Conservation (phyloP, 257 asterid genomes). For the Eustoma russellianum region DNA sequence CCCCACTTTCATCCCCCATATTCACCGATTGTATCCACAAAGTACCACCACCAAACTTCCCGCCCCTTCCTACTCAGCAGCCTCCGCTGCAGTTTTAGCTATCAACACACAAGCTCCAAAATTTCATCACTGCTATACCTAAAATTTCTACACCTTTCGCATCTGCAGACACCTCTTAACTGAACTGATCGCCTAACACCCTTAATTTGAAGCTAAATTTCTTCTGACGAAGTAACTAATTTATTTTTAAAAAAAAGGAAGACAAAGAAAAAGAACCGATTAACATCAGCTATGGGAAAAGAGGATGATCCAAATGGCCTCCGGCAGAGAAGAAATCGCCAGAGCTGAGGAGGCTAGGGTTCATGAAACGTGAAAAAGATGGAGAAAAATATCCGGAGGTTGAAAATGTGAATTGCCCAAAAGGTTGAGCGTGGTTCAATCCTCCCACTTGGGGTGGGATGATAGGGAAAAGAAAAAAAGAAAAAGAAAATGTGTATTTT, state of each 20-base stretch:
- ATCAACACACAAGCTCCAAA: constrained; percentile 1
- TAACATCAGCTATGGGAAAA: neutral
- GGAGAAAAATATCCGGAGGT: too few species aligned
- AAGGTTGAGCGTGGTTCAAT: too few species aligned
- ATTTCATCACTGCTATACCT: constrained; percentile 4
- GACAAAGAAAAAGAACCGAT: neutral
- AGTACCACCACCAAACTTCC: constrained; percentile 5
- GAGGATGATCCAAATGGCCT: neutral
- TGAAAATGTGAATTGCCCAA: too few species aligned
- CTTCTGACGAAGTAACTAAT: neutral
- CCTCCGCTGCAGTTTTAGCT: neutral
- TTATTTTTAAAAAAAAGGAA: neutral
- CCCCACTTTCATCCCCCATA: constrained; percentile 39
- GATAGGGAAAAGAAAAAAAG: too few species aligned
- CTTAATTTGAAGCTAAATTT: neutral
- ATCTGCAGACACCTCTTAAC: constrained; percentile 9
- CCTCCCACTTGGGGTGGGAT: too few species aligned
- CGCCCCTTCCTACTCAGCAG: neutral
- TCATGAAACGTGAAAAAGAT: neutral
- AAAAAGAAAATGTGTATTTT: too few species aligned
- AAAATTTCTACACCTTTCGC: constrained; percentile 22
- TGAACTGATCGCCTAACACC: constrained; percentile 9
- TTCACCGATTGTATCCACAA: constrained; percentile 7
- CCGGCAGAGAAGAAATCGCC: neutral
- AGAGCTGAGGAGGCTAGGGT: constrained; percentile 13